These are phyloP conservation scores for Magnusiomyces fungicola DNA, from an alignment of 1,139 yeast genomes.

Conservation along the genomic window DNA sequence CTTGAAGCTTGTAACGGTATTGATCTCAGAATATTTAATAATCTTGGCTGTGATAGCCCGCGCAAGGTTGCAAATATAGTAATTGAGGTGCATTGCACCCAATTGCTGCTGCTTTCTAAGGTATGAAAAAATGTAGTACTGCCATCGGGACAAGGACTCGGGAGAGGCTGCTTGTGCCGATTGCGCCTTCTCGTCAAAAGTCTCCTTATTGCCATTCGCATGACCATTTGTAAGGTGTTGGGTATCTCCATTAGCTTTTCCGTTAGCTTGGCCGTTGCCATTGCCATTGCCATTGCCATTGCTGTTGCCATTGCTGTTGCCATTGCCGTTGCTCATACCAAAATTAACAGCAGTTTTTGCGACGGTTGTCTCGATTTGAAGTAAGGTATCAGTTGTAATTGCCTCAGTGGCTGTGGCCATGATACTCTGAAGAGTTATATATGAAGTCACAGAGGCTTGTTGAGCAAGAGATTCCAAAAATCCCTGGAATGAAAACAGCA, in stretches of 20 bases:
- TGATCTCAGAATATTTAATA: constrained; percentile 9
- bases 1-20: constrained; percentile 1
- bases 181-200: background rate
- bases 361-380: constrained; percentile 30
- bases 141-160: constrained; percentile 8
- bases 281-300: background rate
- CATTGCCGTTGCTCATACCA: background rate
- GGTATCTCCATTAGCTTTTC: background rate
- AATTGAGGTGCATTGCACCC: constrained; percentile 26
- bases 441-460: constrained; percentile 11
- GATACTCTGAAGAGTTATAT: constrained; percentile 15
- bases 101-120: constrained; percentile 27
- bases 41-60: constrained; percentile 21
- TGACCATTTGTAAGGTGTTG: background rate
- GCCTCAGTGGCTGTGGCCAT: constrained; percentile 18
- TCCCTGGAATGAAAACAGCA: constrained; percentile 35
- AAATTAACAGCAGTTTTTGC: constrained; percentile 20
- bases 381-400: constrained; percentile 29
- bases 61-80: constrained; percentile 24
- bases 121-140: constrained; percentile 20
- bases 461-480: constrained; percentile 30
- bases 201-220: no score
- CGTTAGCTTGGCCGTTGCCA: background rate
- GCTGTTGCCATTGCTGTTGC: background rate
- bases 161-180: background rate